phyloP scores from a whole-genome alignment of 495 filamentous ascomycete species.

The Aspergillus avenaceus region DNA sequence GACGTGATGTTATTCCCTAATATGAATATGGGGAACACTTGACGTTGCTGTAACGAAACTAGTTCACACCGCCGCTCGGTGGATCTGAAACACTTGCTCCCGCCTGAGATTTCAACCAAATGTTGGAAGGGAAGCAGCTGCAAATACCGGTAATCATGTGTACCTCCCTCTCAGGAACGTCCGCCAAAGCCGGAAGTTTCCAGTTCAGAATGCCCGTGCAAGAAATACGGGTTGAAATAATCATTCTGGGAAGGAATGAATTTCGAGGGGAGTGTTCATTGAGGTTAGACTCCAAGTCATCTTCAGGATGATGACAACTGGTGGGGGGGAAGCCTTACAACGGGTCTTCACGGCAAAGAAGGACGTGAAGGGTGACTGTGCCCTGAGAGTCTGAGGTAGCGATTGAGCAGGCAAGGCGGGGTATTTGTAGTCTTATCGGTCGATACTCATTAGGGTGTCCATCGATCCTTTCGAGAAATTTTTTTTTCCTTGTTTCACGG shows the following conservation, averaged over 20 bases:
- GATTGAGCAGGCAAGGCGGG: not conserved
- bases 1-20: conserved; percentile 42
- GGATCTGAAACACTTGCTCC: not conserved
- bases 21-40: conserved; percentile 22
- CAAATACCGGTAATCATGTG: not conserved
- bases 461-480: not conserved
- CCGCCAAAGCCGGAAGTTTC: not conserved
- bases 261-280: too few species aligned
- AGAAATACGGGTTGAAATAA: not conserved
- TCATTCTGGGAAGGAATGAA: not conserved
- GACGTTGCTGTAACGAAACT: not conserved
- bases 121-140: not conserved
- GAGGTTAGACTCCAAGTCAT: not conserved
- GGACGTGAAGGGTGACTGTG: not conserved
- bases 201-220: not conserved
- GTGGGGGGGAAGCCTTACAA: not conserved
- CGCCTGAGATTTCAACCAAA: not conserved
- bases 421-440: not conserved
- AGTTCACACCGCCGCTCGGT: not conserved
- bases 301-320: not conserved
- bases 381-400: not conserved
- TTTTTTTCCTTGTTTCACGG: too few species aligned
- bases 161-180: too few species aligned
- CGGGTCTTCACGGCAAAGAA: not conserved
- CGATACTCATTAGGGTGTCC: not conserved